These are phyloP conservation scores for Mallotus repandus DNA, from an alignment of 441 rosid species.

Conservation along the genomic window DNA sequence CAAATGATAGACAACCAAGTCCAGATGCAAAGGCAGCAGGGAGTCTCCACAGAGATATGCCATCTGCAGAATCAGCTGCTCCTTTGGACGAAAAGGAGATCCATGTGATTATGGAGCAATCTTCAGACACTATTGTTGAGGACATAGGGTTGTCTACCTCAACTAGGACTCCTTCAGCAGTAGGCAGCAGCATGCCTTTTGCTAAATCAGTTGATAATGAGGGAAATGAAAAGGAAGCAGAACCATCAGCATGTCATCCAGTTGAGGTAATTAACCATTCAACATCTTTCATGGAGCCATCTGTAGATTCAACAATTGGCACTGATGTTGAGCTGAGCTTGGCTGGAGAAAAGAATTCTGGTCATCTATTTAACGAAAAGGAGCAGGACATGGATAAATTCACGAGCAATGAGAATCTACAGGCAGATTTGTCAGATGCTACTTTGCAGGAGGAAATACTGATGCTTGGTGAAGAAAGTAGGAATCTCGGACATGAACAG, in stretches of 20 bases:
- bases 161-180: conserved; percentile 27
- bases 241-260: conserved; percentile 24
- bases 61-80: conserved; percentile 30
- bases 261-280: conserved; percentile 35
- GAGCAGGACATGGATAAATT: conserved; percentile 29
- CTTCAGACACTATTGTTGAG: conserved; percentile 32
- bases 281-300: conserved; percentile 19
- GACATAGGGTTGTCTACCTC: conserved; percentile 32
- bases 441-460: conserved; percentile 75
- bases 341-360: conserved; percentile 33
- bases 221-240: conserved; percentile 32
- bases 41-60: conserved; percentile 19
- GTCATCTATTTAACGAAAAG: conserved; percentile 15
- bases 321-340: conserved; percentile 31
- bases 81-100: conserved; percentile 25
- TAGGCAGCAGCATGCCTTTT: conserved; percentile 25
- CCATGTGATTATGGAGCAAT: conserved; percentile 25
- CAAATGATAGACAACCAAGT: conserved; percentile 27
- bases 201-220: conserved; percentile 28
- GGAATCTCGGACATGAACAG: conserved; percentile 70
- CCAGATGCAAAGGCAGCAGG: conserved; percentile 16
- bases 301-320: conserved; percentile 28
- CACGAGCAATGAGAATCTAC: conserved; percentile 23
- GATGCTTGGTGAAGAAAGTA: conserved; percentile 54
- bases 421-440: conserved; percentile 45